A percentile compares a stretch with the other conserved stretches of the same genome.
Evolutionary conservation across 2,329 filamentous ascomycete species (phyloP).

Genomic region (Colletotrichum australisinense): DNA sequence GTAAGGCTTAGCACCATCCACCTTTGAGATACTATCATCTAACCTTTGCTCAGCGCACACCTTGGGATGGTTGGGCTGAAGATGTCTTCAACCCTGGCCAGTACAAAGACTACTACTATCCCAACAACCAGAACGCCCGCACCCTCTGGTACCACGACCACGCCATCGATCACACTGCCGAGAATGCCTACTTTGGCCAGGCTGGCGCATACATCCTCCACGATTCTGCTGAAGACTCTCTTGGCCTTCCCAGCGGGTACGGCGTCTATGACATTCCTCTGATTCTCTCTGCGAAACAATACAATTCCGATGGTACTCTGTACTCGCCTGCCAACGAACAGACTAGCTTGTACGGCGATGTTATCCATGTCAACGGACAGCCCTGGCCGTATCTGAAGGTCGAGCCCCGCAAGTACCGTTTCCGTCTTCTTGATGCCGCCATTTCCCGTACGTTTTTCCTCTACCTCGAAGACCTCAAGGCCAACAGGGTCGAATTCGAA

Average conservation of each 20-base stretch:
- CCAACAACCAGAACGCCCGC: slow-evolving; percentile 59
- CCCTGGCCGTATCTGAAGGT: slow-evolving; percentile 65
- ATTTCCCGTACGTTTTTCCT: slow-evolving; percentile 55
- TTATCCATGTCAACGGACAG: slow-evolving; percentile 64
- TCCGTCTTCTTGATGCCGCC: slow-evolving; percentile 59
- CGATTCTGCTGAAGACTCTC: slow-evolving; percentile 55
- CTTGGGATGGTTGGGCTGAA: slow-evolving; percentile 61
- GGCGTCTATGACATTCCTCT: slow-evolving; percentile 59
- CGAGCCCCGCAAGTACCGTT: slow-evolving; percentile 65
- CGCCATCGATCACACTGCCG: slow-evolving; percentile 53
- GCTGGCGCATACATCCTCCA: slow-evolving; percentile 62
- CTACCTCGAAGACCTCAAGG: slow-evolving; percentile 46
- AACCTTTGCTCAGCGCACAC: slow-evolving; percentile 45
- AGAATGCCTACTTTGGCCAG: slow-evolving; percentile 64
- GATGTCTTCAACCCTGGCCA: slow-evolving; percentile 58
- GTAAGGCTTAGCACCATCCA: slow-evolving; percentile 17
- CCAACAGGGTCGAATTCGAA: slow-evolving; percentile 51
- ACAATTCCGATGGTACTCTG: slow-evolving; percentile 57
- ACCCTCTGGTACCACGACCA: slow-evolving; percentile 63
- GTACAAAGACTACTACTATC: slow-evolving; percentile 68
- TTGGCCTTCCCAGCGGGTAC: slow-evolving; percentile 54
- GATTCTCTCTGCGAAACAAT: slow-evolving; percentile 55
- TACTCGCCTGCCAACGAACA: slow-evolving; percentile 50
- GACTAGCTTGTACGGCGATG: slow-evolving; percentile 60
- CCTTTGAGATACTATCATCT: not conserved